phyloP scores from a whole-genome alignment of 305 asterid species.

The Withania somnifera region DNA sequence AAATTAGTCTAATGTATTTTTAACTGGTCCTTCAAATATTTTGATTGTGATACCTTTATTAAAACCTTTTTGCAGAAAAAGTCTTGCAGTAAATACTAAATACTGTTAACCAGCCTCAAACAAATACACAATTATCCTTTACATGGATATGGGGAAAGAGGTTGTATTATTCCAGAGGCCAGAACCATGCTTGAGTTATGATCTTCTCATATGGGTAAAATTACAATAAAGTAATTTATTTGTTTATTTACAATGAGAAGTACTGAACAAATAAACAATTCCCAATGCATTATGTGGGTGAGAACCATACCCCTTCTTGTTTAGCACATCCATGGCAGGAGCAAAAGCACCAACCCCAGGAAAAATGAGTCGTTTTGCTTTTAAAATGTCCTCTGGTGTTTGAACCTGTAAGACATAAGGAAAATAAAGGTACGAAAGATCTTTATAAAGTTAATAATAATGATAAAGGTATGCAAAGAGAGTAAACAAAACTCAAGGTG shows the following conservation, averaged over 20 bases:
- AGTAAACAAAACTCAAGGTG: not conserved
- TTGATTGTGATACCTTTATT: not conserved
- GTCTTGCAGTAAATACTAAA: not conserved
- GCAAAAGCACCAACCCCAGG: slow-evolving; percentile 99
- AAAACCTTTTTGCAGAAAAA: not conserved
- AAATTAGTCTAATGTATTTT: not conserved
- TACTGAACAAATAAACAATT: not conserved
- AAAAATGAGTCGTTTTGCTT: slow-evolving; percentile 71
- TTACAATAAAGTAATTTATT: not conserved
- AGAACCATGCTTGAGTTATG: not conserved
- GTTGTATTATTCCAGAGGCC: not conserved
- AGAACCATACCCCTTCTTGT: slow-evolving; percentile 51
- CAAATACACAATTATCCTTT: not conserved
- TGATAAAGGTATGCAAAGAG: not conserved
- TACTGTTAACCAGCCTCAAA: not conserved
- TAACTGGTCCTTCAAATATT: not conserved
- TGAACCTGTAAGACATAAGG: slow-evolving; percentile 42
- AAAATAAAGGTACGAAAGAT: not conserved
- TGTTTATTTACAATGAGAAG: not conserved
- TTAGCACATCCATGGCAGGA: slow-evolving; percentile 88
- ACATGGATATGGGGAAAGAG: not conserved
- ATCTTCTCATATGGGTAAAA: not conserved
- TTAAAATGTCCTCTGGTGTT: slow-evolving; percentile 69
- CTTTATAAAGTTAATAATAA: not conserved
- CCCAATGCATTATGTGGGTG: not conserved